Evolutionary conservation across 1,284 basidiomycete genomes (phyloP).

Genomic region (Ustanciosporium gigantosporum): DNA sequence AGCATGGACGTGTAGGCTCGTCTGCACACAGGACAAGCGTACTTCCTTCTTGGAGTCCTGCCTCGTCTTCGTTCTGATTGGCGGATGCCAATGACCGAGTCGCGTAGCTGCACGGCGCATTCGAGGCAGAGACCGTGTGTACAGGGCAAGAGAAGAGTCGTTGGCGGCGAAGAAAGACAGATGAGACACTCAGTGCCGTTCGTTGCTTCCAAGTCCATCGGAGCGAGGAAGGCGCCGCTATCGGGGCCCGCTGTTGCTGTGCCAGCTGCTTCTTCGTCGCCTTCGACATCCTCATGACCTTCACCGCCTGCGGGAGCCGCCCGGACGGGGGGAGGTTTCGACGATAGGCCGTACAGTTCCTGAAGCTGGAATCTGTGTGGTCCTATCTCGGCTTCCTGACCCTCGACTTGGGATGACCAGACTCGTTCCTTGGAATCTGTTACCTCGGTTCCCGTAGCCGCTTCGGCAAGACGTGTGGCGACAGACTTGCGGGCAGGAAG

Average conservation of each 20-base stretch:
- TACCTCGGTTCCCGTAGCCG: not conserved
- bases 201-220: conserved; percentile 27
- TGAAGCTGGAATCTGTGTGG: conserved; percentile 56
- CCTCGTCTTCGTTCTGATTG: conserved; percentile 50
- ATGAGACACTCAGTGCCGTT: conserved; percentile 56
- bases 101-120: conserved; percentile 55
- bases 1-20: conserved; percentile 49
- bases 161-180: conserved; percentile 52
- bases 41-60: conserved; percentile 48
- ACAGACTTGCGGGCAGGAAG: conserved; percentile 21
- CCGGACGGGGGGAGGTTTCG: conserved; percentile 37
- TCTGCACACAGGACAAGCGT: conserved; percentile 58
- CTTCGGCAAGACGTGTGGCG: conserved; percentile 6
- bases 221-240: not conserved
- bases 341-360: conserved; percentile 55
- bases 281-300: conserved; percentile 14
- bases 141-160: conserved; percentile 57
- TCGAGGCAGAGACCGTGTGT: conserved; percentile 59
- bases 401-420: conserved; percentile 51
- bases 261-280: conserved; percentile 1
- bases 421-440: conserved; percentile 1
- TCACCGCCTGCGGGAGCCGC: conserved; percentile 10
- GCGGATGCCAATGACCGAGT: conserved; percentile 50
- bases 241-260: not conserved
- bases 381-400: conserved; percentile 56